Conservation (phyloP, 108 stramenopile species). For the Fragilariopsis cylindrus region DNA sequence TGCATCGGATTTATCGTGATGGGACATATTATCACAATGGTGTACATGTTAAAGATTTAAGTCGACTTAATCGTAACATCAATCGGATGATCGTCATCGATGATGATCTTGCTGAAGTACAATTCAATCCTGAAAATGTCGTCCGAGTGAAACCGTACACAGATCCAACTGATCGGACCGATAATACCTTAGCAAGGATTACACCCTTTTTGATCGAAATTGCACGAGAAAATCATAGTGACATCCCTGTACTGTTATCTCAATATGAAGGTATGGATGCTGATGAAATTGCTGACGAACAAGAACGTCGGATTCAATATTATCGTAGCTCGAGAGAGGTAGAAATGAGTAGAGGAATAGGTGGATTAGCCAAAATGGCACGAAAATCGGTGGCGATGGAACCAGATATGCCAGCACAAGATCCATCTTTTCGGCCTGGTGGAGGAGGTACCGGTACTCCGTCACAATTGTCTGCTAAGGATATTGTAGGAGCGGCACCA, state of each 20-base stretch:
- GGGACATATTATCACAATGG: constrained; percentile 90
- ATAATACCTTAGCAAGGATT: constrained; percentile 78
- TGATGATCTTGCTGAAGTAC: constrained; percentile 87
- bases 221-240: constrained; percentile 73
- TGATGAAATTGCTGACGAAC: constrained; percentile 87
- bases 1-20: constrained; percentile 94
- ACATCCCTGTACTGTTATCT: constrained; percentile 68
- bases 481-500: constrained; percentile 80
- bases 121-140: constrained; percentile 91
- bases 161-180: constrained; percentile 75
- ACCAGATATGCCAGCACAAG: constrained; percentile 64
- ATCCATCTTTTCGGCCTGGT: constrained; percentile 3
- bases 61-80: constrained; percentile 85
- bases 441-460: constrained; percentile 11
- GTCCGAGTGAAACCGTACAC: constrained; percentile 93
- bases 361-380: constrained; percentile 57
- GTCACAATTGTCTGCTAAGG: constrained; percentile 78
- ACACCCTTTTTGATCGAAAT: constrained; percentile 87
- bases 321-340: constrained; percentile 47
- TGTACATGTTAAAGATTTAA: constrained; percentile 93
- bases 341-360: constrained; percentile 59
- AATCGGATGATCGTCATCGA: constrained; percentile 92
- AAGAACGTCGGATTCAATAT: constrained; percentile 66
- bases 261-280: constrained; percentile 86
- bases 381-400: constrained; percentile 45